Conservation (phyloP, 257 asterid species). For the Gentiana straminea region DNA sequence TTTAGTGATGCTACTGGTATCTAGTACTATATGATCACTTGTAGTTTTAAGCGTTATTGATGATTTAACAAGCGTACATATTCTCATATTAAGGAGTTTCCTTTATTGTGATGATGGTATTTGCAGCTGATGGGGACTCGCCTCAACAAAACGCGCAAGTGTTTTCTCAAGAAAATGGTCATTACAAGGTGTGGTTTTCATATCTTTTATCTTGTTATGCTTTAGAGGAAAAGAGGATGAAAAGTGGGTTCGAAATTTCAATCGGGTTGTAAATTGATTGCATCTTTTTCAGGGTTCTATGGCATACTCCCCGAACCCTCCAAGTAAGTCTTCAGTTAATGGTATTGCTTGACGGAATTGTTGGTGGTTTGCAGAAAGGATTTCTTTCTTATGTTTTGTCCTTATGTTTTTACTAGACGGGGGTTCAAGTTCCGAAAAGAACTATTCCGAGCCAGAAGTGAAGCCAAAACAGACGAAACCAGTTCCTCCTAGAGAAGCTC, state of each 20-base stretch:
- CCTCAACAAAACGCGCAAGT: conserved; percentile 63
- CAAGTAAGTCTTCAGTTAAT: conserved; percentile 43
- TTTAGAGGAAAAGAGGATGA: conserved; percentile 1
- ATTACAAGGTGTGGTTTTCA: conserved; percentile 62
- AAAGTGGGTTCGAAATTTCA: conserved; percentile 1
- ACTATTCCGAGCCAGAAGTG: conserved; percentile 41
- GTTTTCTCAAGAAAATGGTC: conserved; percentile 63
- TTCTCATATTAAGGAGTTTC: conserved; percentile 17
- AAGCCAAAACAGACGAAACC: conserved; percentile 35
- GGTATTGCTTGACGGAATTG: not conserved
- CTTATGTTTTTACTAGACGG: conserved; percentile 41
- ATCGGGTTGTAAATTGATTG: conserved; percentile 12
- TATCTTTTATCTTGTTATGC: conserved; percentile 16
- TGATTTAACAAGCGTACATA: conserved; percentile 1
- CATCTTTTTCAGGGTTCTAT: conserved; percentile 51
- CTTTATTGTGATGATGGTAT: conserved; percentile 35
- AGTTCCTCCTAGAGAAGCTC: conserved; percentile 50
- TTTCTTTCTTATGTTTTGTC: not conserved
- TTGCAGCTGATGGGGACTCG: conserved; percentile 91
- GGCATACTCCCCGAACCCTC: conserved; percentile 75
- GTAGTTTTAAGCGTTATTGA: not conserved
- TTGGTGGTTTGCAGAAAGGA: not conserved
- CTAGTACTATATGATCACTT: not conserved
- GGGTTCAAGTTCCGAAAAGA: conserved; percentile 65
- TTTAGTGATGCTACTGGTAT: not conserved